Percentiles rank a stretch among this genome's conserved stretches.
Conservation (phyloP, 1,284 basidiomycete species). For the Ceratobasidium papillatum region DNA sequence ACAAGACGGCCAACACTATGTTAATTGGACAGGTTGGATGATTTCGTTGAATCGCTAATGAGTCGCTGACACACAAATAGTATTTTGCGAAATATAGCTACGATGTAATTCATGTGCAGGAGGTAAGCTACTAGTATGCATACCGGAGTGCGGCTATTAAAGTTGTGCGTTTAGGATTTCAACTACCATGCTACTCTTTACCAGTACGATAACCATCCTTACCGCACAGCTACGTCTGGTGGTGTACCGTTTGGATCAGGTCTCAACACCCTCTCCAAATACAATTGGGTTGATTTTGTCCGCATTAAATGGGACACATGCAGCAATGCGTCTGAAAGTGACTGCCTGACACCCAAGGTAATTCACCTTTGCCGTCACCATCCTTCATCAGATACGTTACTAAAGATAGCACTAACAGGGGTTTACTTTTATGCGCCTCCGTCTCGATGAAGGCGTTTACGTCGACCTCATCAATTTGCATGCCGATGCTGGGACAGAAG, state of each 20-base stretch:
- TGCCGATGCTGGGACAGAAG: conserved; percentile 53
- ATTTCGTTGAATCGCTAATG: conserved; percentile 49
- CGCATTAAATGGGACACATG: conserved; percentile 53
- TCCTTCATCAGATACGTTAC: background rate
- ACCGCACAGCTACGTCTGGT: conserved; percentile 53
- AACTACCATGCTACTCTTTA: conserved; percentile 56
- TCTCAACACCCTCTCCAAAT: conserved; percentile 55
- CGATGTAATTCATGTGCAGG: conserved; percentile 54
- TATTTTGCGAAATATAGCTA: conserved; percentile 51
- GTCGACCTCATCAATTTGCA: conserved; percentile 56
- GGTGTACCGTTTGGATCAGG: conserved; percentile 53
- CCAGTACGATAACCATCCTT: conserved; percentile 52
- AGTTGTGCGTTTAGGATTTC: conserved; percentile 49
- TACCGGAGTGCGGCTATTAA: background rate
- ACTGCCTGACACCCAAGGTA: conserved; percentile 55
- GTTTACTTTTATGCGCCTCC: conserved; percentile 54
- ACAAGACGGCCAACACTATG: conserved; percentile 31
- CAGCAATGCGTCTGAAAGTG: conserved; percentile 49
- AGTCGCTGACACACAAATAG: conserved; percentile 39
- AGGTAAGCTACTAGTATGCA: conserved; percentile 41
- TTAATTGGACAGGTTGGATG: conserved; percentile 21
- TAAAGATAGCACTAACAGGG: conserved; percentile 37
- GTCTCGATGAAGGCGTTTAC: conserved; percentile 51
- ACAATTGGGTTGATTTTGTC: conserved; percentile 52
- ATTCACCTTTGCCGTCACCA: background rate